phyloP scores from a whole-genome alignment of 2,329 filamentous ascomycete genomes.

The Neurospora sp. region DNA sequence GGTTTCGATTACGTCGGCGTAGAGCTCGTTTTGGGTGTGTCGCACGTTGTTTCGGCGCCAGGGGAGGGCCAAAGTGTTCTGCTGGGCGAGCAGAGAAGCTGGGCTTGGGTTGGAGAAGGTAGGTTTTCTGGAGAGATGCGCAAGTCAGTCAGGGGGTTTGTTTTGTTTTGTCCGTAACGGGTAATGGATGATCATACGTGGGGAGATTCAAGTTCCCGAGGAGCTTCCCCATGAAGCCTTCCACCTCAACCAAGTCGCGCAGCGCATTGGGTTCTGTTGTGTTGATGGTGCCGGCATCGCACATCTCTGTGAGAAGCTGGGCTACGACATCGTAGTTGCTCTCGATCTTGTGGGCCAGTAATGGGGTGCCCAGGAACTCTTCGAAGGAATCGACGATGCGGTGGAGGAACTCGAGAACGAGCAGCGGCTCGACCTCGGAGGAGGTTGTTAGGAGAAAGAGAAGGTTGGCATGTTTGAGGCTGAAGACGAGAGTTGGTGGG shows the following conservation, averaged over 20 bases:
- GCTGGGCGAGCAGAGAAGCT: slow-evolving; percentile 30
- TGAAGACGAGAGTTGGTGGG: slow-evolving; percentile 83
- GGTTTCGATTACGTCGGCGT: slow-evolving; percentile 90
- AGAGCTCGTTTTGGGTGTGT: slow-evolving; percentile 94
- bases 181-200: slow-evolving; percentile 35
- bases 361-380: slow-evolving; percentile 82
- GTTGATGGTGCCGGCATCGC: slow-evolving; percentile 79
- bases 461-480: slow-evolving; percentile 75
- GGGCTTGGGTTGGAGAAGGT: slow-evolving; percentile 22
- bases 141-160: background rate
- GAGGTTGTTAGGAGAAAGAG: slow-evolving; percentile 80
- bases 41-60: slow-evolving; percentile 89
- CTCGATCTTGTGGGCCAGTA: slow-evolving; percentile 80
- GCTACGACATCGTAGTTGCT: slow-evolving; percentile 86
- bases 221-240: slow-evolving; percentile 80
- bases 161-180: background rate
- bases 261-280: slow-evolving; percentile 92
- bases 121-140: slow-evolving; percentile 5
- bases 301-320: slow-evolving; percentile 91
- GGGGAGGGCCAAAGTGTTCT: slow-evolving; percentile 51
- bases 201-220: slow-evolving; percentile 80
- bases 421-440: slow-evolving; percentile 75
- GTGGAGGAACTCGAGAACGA: slow-evolving; percentile 90
- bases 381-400: slow-evolving; percentile 86
- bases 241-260: slow-evolving; percentile 83